Conservation (phyloP, 768 basidiomycete genomes). For the Pleurotus citrinopileatus region DNA sequence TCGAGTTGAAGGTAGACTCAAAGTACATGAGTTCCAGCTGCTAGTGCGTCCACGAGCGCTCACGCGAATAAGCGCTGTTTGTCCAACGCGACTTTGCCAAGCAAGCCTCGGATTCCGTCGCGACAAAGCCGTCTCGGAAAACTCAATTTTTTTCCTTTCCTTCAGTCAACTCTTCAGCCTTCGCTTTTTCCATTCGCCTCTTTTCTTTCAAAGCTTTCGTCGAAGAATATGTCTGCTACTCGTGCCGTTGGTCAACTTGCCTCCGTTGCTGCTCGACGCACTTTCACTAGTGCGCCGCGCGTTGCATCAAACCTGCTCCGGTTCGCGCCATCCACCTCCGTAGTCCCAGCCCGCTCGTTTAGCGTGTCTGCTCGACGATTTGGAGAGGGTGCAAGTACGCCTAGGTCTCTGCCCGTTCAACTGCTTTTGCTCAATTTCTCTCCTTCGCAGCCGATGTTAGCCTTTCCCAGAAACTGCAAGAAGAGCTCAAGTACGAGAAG, state of each 20-base stretch:
- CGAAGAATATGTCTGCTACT: constrained; percentile 68
- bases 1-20: too few relatives aligned
- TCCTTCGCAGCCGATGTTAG: constrained; percentile 71
- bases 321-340: constrained; percentile 18
- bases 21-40: too few relatives aligned
- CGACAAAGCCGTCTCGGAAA: background rate
- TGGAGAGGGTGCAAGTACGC: constrained; percentile 46
- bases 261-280: constrained; percentile 34
- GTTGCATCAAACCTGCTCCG: constrained; percentile 24
- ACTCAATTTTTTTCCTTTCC: background rate
- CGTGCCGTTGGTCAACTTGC: constrained; percentile 59
- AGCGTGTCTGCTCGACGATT: constrained; percentile 40
- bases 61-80: background rate
- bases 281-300: constrained; percentile 20
- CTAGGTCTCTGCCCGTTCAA: background rate
- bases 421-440: constrained; percentile 14
- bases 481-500: constrained; percentile 86
- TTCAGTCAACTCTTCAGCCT: background rate
- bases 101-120: background rate
- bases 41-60: background rate
- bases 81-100: constrained; percentile 6
- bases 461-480: constrained; percentile 69
- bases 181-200: constrained; percentile 7
- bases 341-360: constrained; percentile 33
- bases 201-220: constrained; percentile 10